Conservation (phyloP, 352 stramenopile genomes). For the Phytophthora macrochlamydospora region DNA sequence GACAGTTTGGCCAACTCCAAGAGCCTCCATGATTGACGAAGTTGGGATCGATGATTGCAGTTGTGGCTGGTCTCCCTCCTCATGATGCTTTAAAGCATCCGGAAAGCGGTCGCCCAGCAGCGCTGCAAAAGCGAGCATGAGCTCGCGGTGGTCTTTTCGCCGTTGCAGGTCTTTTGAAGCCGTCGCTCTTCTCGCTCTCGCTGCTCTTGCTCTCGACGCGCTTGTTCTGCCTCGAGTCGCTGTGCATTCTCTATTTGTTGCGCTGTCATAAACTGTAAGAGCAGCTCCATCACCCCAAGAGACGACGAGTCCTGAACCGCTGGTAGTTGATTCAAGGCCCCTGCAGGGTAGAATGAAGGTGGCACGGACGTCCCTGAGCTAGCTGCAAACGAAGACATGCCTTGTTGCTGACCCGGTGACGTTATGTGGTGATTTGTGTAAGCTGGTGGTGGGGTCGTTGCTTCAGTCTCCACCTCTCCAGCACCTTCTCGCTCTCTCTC, state of each 20-base stretch:
- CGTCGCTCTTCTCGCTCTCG: conserved; percentile 35
- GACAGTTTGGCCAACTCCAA: background rate
- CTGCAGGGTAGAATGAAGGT: conserved; percentile 2
- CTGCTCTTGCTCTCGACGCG: conserved; percentile 33
- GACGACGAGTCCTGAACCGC: conserved; percentile 12
- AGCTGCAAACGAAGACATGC: background rate
- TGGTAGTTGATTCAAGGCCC: background rate
- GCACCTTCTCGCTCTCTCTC: conserved; percentile 30
- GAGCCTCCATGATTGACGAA: background rate
- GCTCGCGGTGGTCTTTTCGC: conserved; percentile 47
- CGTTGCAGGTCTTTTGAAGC: conserved; percentile 34
- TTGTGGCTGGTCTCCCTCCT: conserved; percentile 4
- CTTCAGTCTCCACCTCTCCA: background rate
- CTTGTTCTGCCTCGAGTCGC: conserved; percentile 39
- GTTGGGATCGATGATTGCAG: background rate
- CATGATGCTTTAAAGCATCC: conserved; percentile 40
- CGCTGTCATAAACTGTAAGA: conserved; percentile 57
- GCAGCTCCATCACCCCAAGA: conserved; percentile 51
- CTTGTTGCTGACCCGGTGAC: background rate
- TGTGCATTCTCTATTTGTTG: conserved; percentile 53
- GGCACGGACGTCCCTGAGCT: background rate
- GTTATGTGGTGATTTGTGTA: background rate
- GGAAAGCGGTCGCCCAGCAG: conserved; percentile 55
- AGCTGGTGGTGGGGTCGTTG: background rate
- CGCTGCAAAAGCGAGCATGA: conserved; percentile 59